Conservation (phyloP, 2,329 filamentous ascomycete species). For the Neonectria faginata region DNA sequence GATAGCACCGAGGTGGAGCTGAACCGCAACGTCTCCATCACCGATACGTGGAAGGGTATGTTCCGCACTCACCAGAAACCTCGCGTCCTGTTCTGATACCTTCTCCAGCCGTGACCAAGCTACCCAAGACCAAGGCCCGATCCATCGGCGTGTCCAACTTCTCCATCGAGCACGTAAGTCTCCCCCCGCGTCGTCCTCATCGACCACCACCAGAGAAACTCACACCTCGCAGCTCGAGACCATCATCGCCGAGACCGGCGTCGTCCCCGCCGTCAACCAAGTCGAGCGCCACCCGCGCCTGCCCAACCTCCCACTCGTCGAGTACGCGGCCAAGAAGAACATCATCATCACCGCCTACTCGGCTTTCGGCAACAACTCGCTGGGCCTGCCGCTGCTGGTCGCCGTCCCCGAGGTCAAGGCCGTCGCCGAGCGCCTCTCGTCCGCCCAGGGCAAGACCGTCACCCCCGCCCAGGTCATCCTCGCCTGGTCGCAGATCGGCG, state of each 20-base stretch:
- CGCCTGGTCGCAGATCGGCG: slow-evolving; percentile 69
- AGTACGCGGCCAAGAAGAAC: slow-evolving; percentile 70
- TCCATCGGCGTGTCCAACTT: slow-evolving; percentile 83
- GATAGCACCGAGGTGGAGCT: slow-evolving; percentile 51
- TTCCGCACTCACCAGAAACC: neutral
- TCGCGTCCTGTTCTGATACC: neutral
- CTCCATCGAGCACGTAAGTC: slow-evolving; percentile 63
- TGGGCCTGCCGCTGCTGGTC: slow-evolving; percentile 63
- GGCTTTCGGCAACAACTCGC: slow-evolving; percentile 61
- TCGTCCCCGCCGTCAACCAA: slow-evolving; percentile 73
- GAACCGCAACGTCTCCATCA: slow-evolving; percentile 56
- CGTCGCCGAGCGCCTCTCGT: slow-evolving; percentile 62
- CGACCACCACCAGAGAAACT: slow-evolving; percentile 25
- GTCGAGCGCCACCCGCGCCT: slow-evolving; percentile 76
- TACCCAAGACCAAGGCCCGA: slow-evolving; percentile 70
- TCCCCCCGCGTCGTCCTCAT: neutral
- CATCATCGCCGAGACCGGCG: slow-evolving; percentile 68
- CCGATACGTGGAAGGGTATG: slow-evolving; percentile 59
- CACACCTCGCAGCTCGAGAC: slow-evolving; percentile 59
- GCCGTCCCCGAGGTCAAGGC: slow-evolving; percentile 67
- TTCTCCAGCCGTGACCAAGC: slow-evolving; percentile 61
- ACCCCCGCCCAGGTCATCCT: slow-evolving; percentile 61
- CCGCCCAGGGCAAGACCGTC: slow-evolving; percentile 51
- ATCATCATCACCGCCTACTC: slow-evolving; percentile 77
- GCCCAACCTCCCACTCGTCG: slow-evolving; percentile 66